Evolutionary conservation across 1,284 basidiomycete genomes (phyloP).

Genomic region (Kwoniella shivajii): DNA sequence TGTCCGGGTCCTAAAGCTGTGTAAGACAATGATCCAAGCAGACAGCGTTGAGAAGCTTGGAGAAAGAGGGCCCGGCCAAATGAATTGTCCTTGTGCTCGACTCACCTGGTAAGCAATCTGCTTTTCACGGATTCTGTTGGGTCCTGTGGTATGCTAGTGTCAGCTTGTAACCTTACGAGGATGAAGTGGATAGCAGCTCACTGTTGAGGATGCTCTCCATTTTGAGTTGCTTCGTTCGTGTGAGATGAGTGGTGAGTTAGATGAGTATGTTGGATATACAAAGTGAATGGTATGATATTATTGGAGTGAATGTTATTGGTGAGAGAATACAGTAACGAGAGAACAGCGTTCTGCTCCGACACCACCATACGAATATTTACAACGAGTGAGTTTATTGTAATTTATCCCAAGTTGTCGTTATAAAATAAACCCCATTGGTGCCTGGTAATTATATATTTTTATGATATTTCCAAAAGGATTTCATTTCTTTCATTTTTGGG

Average conservation of each 20-base stretch:
- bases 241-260: constrained; percentile 23
- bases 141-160: constrained; percentile 20
- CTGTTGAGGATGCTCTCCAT: constrained; percentile 47
- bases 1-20: too few relatives aligned
- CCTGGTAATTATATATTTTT: background rate
- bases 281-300: background rate
- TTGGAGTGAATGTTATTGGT: background rate
- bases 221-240: constrained; percentile 11
- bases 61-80: too few relatives aligned
- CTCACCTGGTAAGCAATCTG: constrained; percentile 51
- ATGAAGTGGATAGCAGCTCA: constrained; percentile 16
- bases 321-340: background rate
- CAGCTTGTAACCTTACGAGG: background rate
- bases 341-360: constrained; percentile 12
- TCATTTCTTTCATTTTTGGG: background rate
- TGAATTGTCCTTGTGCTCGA: constrained; percentile 1
- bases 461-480: constrained; percentile 6
- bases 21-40: too few relatives aligned
- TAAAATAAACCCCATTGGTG: background rate
- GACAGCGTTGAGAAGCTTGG: background rate
- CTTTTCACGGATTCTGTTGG: constrained; percentile 47
- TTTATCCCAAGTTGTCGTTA: constrained; percentile 21
- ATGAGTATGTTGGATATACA: background rate
- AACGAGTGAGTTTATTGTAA: constrained; percentile 15
- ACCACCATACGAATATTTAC: constrained; percentile 8